A percentile compares a stretch with the other conserved stretches of the same genome.
Evolutionary conservation across 805 yeast genomes (phyloP).

Genomic region (Phaffomyces opuntiae): DNA sequence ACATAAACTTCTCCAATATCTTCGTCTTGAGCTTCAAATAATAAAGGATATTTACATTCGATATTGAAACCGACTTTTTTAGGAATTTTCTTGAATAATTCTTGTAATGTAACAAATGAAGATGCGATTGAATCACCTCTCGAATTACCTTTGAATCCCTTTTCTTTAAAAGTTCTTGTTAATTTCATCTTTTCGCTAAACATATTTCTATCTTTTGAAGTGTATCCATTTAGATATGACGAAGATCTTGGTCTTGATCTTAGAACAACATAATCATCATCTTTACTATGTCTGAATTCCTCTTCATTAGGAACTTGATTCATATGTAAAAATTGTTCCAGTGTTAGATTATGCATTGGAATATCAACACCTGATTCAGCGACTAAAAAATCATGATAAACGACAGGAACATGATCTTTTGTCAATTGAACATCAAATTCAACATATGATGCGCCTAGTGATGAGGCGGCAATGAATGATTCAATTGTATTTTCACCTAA

Average conservation of each 20-base stretch:
- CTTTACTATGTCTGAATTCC: conserved; percentile 11
- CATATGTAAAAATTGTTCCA: conserved; percentile 74
- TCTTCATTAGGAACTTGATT: conserved; percentile 25
- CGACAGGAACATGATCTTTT: conserved; percentile 84
- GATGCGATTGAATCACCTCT: conserved; percentile 89
- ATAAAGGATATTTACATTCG: conserved; percentile 92
- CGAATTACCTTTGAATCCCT: conserved; percentile 88
- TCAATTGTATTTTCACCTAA: conserved; percentile 94
- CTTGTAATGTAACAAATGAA: conserved; percentile 81
- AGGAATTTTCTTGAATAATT: conserved; percentile 77
- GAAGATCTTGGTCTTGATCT: conserved; percentile 22
- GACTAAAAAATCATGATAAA: conserved; percentile 89
- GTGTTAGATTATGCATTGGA: conserved; percentile 89
- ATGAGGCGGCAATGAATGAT: conserved; percentile 92
- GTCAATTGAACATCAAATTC: conserved; percentile 96
- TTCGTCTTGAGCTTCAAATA: conserved; percentile 85
- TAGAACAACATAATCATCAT: conserved; percentile 22
- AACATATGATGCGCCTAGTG: conserved; percentile 92
- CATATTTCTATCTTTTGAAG: conserved; percentile 2
- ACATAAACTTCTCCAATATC: conserved; percentile 80
- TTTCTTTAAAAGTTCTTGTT: conserved; percentile 81
- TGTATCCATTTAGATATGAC: conserved; percentile 7
- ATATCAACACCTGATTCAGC: conserved; percentile 95
- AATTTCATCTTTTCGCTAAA: conserved; percentile 61
- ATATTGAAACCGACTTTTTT: conserved; percentile 84